Conservation (phyloP, 345 rosid genomes). For the Arabidopsis suecica region DNA sequence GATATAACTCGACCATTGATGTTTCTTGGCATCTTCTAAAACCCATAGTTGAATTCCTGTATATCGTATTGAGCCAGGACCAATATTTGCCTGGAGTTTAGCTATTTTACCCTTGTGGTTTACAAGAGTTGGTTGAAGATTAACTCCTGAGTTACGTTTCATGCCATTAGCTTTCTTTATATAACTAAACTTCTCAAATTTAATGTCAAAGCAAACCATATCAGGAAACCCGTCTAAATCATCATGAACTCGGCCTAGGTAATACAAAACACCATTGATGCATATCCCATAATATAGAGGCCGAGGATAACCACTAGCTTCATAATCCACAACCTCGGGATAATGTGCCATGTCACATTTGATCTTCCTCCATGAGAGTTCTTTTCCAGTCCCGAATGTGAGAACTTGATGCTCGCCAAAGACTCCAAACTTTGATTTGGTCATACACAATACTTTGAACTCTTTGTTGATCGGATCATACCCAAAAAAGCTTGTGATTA, state of each 20-base stretch:
- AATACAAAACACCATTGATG: background rate
- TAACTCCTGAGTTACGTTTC: background rate
- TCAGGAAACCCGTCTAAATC: background rate
- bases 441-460: too few relatives aligned
- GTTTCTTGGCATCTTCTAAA: background rate
- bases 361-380: background rate
- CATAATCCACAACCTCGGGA: background rate
- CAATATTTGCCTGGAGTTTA: background rate
- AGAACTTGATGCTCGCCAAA: background rate
- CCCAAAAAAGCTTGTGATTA: too few relatives aligned
- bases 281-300: background rate
- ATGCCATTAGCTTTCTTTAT: background rate
- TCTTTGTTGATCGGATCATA: too few relatives aligned
- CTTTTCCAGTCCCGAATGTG: background rate
- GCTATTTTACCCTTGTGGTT: background rate
- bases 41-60: background rate
- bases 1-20: background rate
- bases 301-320: too few relatives aligned
- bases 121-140: background rate
- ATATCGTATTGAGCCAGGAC: background rate
- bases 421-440: too few relatives aligned
- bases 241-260: background rate
- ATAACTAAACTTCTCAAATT: background rate
- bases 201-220: conserved; percentile 2
- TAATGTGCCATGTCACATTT: background rate